Evolutionary conservation across 2,329 filamentous ascomycete genomes (phyloP), one percentile per base, ranked within the genome.

Genomic region (Juglanconis juglandina): DNA sequence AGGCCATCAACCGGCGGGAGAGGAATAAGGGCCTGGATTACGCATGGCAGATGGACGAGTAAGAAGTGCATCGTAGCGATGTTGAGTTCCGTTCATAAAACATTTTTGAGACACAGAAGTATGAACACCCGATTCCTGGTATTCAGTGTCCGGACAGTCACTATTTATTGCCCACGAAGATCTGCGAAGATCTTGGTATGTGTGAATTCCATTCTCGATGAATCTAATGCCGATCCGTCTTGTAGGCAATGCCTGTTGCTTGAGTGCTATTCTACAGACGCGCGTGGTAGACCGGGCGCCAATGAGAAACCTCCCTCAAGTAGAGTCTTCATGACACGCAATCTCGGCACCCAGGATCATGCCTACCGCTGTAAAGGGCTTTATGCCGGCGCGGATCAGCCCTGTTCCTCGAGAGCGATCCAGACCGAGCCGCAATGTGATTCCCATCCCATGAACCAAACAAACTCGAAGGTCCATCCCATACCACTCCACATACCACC

Each of bases 21-120:
- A 87, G 92, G 71, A 86, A 89, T 67, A 89, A 90, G 74, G 88
- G 88, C 37, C 74, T 98, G 69, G 87, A 94, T 68, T 98, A 97
- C 74, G 87, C 89, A 37, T 99, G 94, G 95, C 91, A 97, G 79
- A 95, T 96, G 89, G 95, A 97, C 76, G 91, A 92, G 74, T 95
- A 82, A 72, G 56, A 68, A 61, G 51, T 52, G n/a, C 37, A 42
- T 44, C 34, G 52, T 4, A 9, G 11, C 24, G 5, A 47, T 17
- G n/a, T n/a, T 5, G 39, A 35, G 33, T n/a, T 8, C 14, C 11
- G 49, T 35, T 24, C 24, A 24, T 24, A 24, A 24, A 24, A 24
- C 39, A 42, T 13, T 42, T 11, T 42, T 42, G 4, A 42, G 4
- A 42, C n/a, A 42, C 10, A 7, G n/a, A 1, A 42, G 11, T 14